Base-by-base conservation (phyloP, 805 yeast species). In the Lachancea meyersii region DNA sequence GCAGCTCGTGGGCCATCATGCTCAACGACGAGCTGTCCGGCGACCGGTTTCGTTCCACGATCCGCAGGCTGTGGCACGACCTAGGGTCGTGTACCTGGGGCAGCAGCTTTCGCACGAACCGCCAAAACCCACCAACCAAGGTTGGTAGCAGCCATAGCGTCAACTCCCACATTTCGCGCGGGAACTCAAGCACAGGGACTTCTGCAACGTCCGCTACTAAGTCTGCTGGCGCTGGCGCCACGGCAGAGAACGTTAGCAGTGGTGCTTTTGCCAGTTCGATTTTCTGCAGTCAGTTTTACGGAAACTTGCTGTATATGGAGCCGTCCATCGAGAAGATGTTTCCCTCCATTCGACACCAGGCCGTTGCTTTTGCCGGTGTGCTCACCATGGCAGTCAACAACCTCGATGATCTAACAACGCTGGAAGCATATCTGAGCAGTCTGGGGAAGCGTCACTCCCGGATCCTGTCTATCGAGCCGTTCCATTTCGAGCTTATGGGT, bases 301-400 rank as follows among this genome's bases (percentile, higher is more conserved):
- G 79, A 40, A 86, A 84, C 55, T 63, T 86, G 40, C 65, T 85
- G 30, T 60, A 75, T 0, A 74, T 77, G 73, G 77, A 74, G 50
- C 79, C 86, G 0, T 66, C 65, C 11, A 67, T 86, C 47, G 86
- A 80, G 50, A 70, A 67, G 31, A 57, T 79, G 55, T 84, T 82
- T 58, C 94, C 95, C 0, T 77, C 85, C 5, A 77, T 85, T 49
- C 74, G 75, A 48, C 88, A 83, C 57, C 95, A 86, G 63, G 87
- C 93, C 1, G 75, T 78, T 13, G 75, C 89, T 6, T 81, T 86
- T 67, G 87, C 91, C 0, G 88, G 89, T 4, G 86, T 86, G 16
- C 60, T 86, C 52, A 75, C 84, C 22, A 71, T 78, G 33, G 83
- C 89, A 2, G 76, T 86, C 46, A 63, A 73, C 22, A 78, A 77